Evolutionary conservation across 768 basidiomycete genomes (phyloP).

Genomic region (Pleurotus giganteus): DNA sequence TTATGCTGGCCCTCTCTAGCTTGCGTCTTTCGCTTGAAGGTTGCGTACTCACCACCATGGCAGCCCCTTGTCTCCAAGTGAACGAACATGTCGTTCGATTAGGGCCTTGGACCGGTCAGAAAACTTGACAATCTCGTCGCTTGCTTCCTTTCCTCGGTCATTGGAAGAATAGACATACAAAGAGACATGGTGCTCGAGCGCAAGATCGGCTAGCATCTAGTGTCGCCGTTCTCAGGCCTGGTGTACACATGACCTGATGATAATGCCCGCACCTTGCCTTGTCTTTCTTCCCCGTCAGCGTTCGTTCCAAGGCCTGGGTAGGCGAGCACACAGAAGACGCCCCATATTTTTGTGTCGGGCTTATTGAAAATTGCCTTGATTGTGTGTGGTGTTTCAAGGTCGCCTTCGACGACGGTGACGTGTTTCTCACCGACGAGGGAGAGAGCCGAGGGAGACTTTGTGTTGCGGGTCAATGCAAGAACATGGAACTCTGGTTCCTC

Average conservation of each 20-base stretch:
- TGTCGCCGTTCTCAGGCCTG: neutral
- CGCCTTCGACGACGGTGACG: constrained; percentile 32
- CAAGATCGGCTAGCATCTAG: constrained; percentile 33
- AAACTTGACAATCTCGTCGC: constrained; percentile 26
- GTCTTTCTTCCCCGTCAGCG: constrained; percentile 35
- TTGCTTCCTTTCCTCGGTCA: constrained; percentile 35
- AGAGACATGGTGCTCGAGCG: constrained; percentile 32
- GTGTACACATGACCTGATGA: neutral
- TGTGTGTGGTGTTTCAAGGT: constrained; percentile 27
- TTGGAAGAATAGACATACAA: constrained; percentile 34
- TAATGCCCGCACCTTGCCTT: constrained; percentile 33
- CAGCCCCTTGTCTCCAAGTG: constrained; percentile 26
- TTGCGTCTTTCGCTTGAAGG: neutral
- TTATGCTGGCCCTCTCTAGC: constrained; percentile 22
- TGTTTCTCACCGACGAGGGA: constrained; percentile 20
- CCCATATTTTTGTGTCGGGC: constrained; percentile 30
- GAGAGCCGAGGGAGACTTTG: constrained; percentile 25
- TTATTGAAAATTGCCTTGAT: constrained; percentile 34
- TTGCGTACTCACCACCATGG: constrained; percentile 34
- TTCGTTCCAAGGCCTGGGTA: constrained; percentile 40
- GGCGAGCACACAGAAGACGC: constrained; percentile 36
- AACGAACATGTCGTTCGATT: constrained; percentile 34
- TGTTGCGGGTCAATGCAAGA: constrained; percentile 34
- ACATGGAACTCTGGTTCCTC: constrained; percentile 25
- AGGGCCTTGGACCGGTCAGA: constrained; percentile 32